These are phyloP conservation scores for Parachaetomium inaequale DNA, from an alignment of 495 filamentous ascomycete genomes.

Conservation along the genomic window DNA sequence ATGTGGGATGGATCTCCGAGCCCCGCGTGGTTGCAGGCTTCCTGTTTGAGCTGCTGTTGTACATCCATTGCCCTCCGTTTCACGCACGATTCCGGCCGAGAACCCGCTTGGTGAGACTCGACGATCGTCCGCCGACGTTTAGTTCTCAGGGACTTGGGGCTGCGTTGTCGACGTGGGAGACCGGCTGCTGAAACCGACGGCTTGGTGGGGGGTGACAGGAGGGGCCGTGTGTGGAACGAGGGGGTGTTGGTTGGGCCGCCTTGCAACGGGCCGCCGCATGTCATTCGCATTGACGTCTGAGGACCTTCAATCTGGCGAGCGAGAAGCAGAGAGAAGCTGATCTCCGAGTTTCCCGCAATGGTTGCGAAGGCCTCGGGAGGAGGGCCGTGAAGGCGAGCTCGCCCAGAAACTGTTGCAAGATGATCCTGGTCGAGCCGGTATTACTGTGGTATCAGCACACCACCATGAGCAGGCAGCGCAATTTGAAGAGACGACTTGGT, in stretches of 20 bases:
- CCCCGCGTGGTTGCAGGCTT: not conserved
- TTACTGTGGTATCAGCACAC: slow-evolving; percentile 4
- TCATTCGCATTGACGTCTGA: not conserved
- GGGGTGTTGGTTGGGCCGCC: not conserved
- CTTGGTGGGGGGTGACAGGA: not conserved
- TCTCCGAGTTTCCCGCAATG: not conserved
- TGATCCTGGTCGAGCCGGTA: not conserved
- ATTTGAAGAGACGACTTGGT: not conserved
- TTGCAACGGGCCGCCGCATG: slow-evolving; percentile 5
- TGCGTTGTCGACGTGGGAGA: not conserved
- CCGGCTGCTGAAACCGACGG: not conserved
- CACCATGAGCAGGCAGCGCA: not conserved
- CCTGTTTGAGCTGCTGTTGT: too few species aligned
- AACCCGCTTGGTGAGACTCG: not conserved
- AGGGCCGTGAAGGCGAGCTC: slow-evolving; percentile 2
- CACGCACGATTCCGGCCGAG: not conserved
- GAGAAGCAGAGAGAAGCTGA: not conserved
- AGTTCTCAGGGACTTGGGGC: not conserved
- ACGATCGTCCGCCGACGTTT: not conserved
- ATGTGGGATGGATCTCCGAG: not conserved
- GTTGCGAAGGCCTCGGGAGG: not conserved
- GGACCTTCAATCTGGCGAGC: not conserved
- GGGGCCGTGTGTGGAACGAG: not conserved
- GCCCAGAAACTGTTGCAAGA: not conserved
- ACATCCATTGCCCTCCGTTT: too few species aligned